Percentiles rank a stretch among this genome's conserved stretches.
phyloP scores from a whole-genome alignment of 2,329 filamentous ascomycete species.

The Geosmithia flava region DNA sequence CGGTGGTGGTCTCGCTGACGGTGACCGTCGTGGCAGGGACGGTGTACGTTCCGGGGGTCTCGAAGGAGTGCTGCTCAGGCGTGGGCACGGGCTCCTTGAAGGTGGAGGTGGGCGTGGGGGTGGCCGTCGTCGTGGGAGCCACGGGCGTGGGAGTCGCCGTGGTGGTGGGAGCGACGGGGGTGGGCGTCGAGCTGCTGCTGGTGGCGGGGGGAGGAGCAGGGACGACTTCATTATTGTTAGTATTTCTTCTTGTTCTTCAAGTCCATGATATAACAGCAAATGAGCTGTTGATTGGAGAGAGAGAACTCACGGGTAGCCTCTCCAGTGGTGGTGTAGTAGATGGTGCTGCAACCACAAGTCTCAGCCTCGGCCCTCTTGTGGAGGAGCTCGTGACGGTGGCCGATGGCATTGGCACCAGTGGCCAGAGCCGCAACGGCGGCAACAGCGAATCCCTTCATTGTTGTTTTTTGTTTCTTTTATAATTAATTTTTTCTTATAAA shows the following conservation, averaged over 20 bases:
- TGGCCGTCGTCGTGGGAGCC: slow-evolving; percentile 11
- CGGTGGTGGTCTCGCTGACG: slow-evolving; percentile 53
- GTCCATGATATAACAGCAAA: not conserved
- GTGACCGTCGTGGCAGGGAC: slow-evolving; percentile 62
- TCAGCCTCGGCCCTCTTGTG: slow-evolving; percentile 39
- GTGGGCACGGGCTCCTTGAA: slow-evolving; percentile 37
- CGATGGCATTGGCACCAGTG: slow-evolving; percentile 41
- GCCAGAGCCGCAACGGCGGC: slow-evolving; percentile 51
- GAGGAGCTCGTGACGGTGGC: slow-evolving; percentile 48
- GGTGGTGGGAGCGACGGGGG: slow-evolving; percentile 6
- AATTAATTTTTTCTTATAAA: not conserved
- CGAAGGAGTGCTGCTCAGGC: slow-evolving; percentile 38
- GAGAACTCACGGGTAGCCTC: slow-evolving; percentile 45
- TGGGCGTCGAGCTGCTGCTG: too few species aligned
- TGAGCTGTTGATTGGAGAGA: not conserved
- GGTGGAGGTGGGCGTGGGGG: slow-evolving; percentile 11
- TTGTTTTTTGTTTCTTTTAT: slow-evolving; percentile 9
- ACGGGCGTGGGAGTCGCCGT: slow-evolving; percentile 9
- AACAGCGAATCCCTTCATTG: slow-evolving; percentile 64
- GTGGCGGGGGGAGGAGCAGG: too few species aligned
- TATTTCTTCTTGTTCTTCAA: not conserved
- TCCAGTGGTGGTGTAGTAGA: slow-evolving; percentile 60
- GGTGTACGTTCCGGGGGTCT: slow-evolving; percentile 61
- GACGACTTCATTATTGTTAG: not conserved
- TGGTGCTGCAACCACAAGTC: slow-evolving; percentile 54